Conservation (phyloP, 2,329 filamentous ascomycete species). For the Ramichloridium luteum region DNA sequence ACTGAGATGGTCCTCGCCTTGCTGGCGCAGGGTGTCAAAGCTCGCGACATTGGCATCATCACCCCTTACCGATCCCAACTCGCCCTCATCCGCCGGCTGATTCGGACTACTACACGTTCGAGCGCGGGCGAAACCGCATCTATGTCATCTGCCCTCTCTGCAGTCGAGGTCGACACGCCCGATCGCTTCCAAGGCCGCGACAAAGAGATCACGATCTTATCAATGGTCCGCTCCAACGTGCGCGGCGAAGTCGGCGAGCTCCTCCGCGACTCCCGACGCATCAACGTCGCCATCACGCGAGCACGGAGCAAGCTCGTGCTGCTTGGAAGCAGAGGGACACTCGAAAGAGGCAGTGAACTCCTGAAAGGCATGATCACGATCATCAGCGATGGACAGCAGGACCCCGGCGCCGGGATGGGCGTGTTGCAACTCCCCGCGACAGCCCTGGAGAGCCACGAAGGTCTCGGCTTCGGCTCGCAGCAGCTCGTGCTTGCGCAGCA, state of each 20-base stretch:
- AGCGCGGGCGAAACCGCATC: slow-evolving; percentile 27
- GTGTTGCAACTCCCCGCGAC: slow-evolving; percentile 46
- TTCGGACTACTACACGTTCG: slow-evolving; percentile 29
- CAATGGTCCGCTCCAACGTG: slow-evolving; percentile 78
- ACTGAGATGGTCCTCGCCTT: slow-evolving; percentile 71
- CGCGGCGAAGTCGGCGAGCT: slow-evolving; percentile 75
- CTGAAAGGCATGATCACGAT: slow-evolving; percentile 62
- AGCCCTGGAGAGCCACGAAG: slow-evolving; percentile 13
- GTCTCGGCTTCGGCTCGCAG: slow-evolving; percentile 18
- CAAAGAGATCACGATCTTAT: slow-evolving; percentile 83
- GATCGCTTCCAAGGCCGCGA: slow-evolving; percentile 95
- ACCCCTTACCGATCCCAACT: slow-evolving; percentile 94
- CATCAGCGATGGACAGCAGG: slow-evolving; percentile 53
- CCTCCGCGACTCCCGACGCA: slow-evolving; percentile 77
- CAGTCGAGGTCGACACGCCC: slow-evolving; percentile 89
- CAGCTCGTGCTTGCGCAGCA: slow-evolving; percentile 6
- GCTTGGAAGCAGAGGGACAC: slow-evolving; percentile 66
- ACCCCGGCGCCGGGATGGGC: slow-evolving; percentile 52
- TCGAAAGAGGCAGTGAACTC: slow-evolving; percentile 56
- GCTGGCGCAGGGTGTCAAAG: slow-evolving; percentile 60
- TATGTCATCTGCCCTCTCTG: slow-evolving; percentile 14
- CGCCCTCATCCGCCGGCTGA: slow-evolving; percentile 61
- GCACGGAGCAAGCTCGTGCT: slow-evolving; percentile 87
- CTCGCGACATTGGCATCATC: slow-evolving; percentile 78
- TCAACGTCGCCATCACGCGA: slow-evolving; percentile 91